phyloP scores from a whole-genome alignment of 2,329 filamentous ascomycete genomes.

The Exophiala sideris region DNA sequence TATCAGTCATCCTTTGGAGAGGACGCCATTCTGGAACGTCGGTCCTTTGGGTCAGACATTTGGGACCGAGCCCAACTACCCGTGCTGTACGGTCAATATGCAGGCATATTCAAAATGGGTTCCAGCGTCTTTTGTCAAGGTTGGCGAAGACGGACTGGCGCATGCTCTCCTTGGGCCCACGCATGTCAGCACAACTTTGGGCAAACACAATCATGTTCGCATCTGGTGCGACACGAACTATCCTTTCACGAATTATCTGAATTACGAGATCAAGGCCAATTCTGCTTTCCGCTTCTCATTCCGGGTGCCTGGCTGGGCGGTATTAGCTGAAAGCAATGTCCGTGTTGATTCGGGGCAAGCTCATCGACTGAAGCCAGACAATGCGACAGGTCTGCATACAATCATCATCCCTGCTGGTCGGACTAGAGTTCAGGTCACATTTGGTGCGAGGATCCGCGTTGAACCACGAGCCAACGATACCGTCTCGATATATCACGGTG shows the following conservation, averaged over 20 bases:
- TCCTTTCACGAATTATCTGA: slow-evolving; percentile 43
- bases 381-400: slow-evolving; percentile 38
- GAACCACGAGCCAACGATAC: slow-evolving; percentile 42
- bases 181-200: slow-evolving; percentile 39
- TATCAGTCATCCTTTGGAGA: slow-evolving; percentile 42
- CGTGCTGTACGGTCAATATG: slow-evolving; percentile 59
- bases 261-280: slow-evolving; percentile 40
- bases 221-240: slow-evolving; percentile 51
- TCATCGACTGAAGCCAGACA: slow-evolving; percentile 31
- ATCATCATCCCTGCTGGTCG: slow-evolving; percentile 36
- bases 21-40: slow-evolving; percentile 50
- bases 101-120: slow-evolving; percentile 58
- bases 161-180: slow-evolving; percentile 52
- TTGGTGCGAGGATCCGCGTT: slow-evolving; percentile 34
- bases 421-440: slow-evolving; percentile 34
- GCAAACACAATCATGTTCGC: slow-evolving; percentile 36
- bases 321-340: slow-evolving; percentile 27
- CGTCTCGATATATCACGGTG: slow-evolving; percentile 44
- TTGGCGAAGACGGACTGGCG: slow-evolving; percentile 45
- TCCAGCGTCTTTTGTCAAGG: slow-evolving; percentile 45
- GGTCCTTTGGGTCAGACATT: slow-evolving; percentile 47
- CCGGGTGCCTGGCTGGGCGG: slow-evolving; percentile 46
- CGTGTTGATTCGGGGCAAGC: slow-evolving; percentile 25
- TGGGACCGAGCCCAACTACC: slow-evolving; percentile 51
- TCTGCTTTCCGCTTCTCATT: slow-evolving; percentile 43